These are phyloP conservation scores for Trifolium dubium DNA, from an alignment of 306 rosid species.

Conservation along the genomic window DNA sequence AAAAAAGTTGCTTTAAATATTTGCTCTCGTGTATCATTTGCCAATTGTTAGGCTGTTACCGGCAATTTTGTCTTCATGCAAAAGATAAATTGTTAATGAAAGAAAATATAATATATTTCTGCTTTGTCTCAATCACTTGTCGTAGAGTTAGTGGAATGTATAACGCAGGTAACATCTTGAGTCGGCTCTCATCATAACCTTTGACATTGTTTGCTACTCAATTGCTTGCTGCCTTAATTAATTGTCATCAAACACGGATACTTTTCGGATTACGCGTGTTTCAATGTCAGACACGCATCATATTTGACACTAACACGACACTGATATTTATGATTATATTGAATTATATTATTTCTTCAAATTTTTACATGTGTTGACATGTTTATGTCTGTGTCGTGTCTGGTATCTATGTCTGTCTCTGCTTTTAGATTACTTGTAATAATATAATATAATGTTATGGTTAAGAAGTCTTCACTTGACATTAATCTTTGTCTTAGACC, in stretches of 20 bases:
- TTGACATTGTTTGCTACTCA: constrained; percentile 1
- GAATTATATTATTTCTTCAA: too few species aligned
- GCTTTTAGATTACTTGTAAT: background rate
- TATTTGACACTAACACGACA: too few species aligned
- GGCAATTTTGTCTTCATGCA: background rate
- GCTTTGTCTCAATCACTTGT: constrained; percentile 20
- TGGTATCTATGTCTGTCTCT: too few species aligned
- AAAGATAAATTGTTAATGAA: background rate
- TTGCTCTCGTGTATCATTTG: background rate
- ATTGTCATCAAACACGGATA: background rate
- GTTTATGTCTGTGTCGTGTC: too few species aligned
- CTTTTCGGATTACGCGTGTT: too few species aligned
- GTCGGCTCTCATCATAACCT: background rate
- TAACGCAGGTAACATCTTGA: background rate
- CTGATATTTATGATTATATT: too few species aligned
- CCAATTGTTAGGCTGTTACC: background rate
- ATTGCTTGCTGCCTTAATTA: constrained; percentile 5
- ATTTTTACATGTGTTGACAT: too few species aligned
- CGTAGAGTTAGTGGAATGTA: constrained; percentile 24
- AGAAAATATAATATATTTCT: background rate
- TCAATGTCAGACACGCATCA: too few species aligned
- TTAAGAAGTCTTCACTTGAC: background rate
- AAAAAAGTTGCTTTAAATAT: background rate
- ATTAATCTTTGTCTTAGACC: background rate
- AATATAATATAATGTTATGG: background rate